Evolutionary conservation across 129 eudicot species (phyloP).

Genomic region (Sambucus nigra): DNA sequence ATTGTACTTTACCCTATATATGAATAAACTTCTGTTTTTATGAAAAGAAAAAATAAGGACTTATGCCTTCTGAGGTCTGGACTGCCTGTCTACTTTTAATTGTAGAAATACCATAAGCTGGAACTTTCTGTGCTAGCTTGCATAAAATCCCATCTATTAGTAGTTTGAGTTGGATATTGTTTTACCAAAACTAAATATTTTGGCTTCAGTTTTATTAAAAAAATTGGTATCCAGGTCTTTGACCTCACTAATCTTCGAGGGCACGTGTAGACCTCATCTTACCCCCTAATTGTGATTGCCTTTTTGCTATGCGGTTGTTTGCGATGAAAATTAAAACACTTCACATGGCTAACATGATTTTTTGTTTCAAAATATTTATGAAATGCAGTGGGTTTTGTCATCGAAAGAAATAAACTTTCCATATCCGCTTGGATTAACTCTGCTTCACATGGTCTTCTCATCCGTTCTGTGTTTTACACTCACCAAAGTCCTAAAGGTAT

Average conservation of each 20-base stretch:
- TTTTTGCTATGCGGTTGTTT: neutral
- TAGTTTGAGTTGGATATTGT: neutral
- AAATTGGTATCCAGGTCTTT: too few relatives aligned
- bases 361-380: neutral
- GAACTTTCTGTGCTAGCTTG: neutral
- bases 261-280: neutral
- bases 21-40: too few relatives aligned
- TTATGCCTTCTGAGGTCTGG: too few relatives aligned
- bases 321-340: neutral
- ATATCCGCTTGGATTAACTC: constrained; percentile 90
- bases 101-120: neutral
- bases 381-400: constrained; percentile 90
- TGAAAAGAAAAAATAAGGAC: too few relatives aligned
- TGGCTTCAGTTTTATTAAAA: neutral
- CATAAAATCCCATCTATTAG: neutral
- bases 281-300: neutral
- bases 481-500: constrained; percentile 83
- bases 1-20: too few relatives aligned
- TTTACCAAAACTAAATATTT: neutral
- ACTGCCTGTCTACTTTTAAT: neutral
- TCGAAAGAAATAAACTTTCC: constrained; percentile 96
- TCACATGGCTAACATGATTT: constrained; percentile 6
- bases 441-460: constrained; percentile 92
- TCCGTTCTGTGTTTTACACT: constrained; percentile 73
- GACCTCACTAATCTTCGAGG: too few relatives aligned